These are phyloP conservation scores for Malus domestica DNA, from an alignment of 306 rosid species.

Conservation along the genomic window ASM211411v1 NC_041790.1:21193501-21194000, in stretches of 20 bases:
- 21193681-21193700: slow-evolving; percentile 66
- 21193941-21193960: slow-evolving; percentile 88
- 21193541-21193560: slow-evolving; percentile 48
- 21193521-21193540: slow-evolving; percentile 77
- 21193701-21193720: slow-evolving; percentile 62
- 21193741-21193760: slow-evolving; percentile 71
- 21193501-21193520: slow-evolving; percentile 68
- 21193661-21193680: slow-evolving; percentile 36
- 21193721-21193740: slow-evolving; percentile 42
- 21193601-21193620: slow-evolving; percentile 51
- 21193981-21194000: slow-evolving; percentile 32
- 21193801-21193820: slow-evolving; percentile 32
- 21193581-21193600: slow-evolving; percentile 47
- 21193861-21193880: slow-evolving; percentile 47
- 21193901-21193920: slow-evolving; percentile 75
- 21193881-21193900: slow-evolving; percentile 69
- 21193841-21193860: slow-evolving; percentile 64
- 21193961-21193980: slow-evolving; percentile 71
- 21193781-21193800: slow-evolving; percentile 42
- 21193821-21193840: slow-evolving; percentile 72
- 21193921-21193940: slow-evolving; percentile 78
- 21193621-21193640: slow-evolving; percentile 54
- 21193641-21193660: slow-evolving; percentile 12
- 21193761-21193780: slow-evolving; percentile 58
- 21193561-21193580: slow-evolving; percentile 41